These are phyloP conservation scores for Endocalyx cinctus DNA, from an alignment of 2,329 filamentous ascomycete genomes.

Conservation along the genomic window DNA sequence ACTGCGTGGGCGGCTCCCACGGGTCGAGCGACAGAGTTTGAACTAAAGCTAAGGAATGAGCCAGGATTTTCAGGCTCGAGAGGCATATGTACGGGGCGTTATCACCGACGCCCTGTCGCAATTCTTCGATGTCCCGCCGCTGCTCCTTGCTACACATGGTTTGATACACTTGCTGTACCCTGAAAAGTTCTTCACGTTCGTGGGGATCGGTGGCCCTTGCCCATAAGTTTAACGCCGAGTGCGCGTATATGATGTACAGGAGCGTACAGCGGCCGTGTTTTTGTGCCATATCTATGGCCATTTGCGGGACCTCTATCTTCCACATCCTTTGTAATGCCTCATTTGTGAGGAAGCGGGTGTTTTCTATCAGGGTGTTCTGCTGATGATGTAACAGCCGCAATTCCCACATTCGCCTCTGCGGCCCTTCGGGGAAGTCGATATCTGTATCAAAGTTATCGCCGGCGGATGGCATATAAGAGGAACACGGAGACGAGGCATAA, in stretches of 20 bases:
- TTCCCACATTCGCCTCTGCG: slow-evolving; percentile 32
- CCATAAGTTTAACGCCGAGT: slow-evolving; percentile 34
- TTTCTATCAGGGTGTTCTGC: slow-evolving; percentile 24
- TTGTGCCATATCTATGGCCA: slow-evolving; percentile 27
- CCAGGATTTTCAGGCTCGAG: slow-evolving; percentile 29
- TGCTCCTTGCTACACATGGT: slow-evolving; percentile 32
- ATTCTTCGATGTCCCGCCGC: slow-evolving; percentile 28
- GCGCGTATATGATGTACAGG: slow-evolving; percentile 30
- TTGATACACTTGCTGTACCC: slow-evolving; percentile 32
- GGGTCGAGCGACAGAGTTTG: slow-evolving; percentile 31
- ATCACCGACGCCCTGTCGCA: slow-evolving; percentile 15
- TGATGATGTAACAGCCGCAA: slow-evolving; percentile 32
- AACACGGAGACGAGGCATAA: slow-evolving; percentile 18
- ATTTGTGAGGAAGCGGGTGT: slow-evolving; percentile 17
- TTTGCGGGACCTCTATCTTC: slow-evolving; percentile 26
- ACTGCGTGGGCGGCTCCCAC: slow-evolving; percentile 35
- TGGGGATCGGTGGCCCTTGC: slow-evolving; percentile 17
- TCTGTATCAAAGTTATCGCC: slow-evolving; percentile 17
- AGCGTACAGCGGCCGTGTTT: slow-evolving; percentile 26
- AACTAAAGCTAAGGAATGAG: slow-evolving; percentile 33
- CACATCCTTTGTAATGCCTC: slow-evolving; percentile 22
- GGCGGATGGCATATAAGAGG: slow-evolving; percentile 14
- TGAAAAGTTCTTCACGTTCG: slow-evolving; percentile 24
- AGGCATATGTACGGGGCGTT: slow-evolving; percentile 32
- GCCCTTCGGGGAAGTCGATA: slow-evolving; percentile 29